Base-by-base conservation (phyloP, 106 monocot species). In the Acorus calamus region DNA sequence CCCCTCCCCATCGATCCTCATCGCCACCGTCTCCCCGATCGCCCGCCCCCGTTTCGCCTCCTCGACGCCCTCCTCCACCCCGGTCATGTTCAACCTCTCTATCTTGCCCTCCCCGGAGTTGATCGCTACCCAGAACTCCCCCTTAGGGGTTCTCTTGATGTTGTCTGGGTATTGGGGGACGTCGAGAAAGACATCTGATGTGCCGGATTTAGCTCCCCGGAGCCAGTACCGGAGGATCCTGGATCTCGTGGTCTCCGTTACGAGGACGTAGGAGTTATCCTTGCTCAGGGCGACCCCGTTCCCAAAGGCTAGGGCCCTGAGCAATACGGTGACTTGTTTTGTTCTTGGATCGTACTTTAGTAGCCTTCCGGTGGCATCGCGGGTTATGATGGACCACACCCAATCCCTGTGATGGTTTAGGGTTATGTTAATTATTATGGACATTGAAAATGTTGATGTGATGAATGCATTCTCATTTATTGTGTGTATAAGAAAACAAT, bases 141-240 rank as follows among this genome's bases (percentile, higher is more conserved):
- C 76, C 3, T 51, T 46, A 2, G 51, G 8, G 12, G 52, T 70
- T 11, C 52, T 57, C 58, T 64, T 70, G 42, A 76, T 65, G 60
- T 76, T 76, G 47, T 76, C 76, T 4, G 76, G 76, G 59, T 76
- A 76, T 0, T 70, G 65, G 5, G 76, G 60, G 3, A 76, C 53
- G 8, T 70, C 48, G 0, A 65, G 70, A 11, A 76, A 76, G 1
- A 64, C 7, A 8, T 76, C 70, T 2, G 47, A 54, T 0, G 14
- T 48, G 4, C 65, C 77, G 7, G 42, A 13, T 45, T 7, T 61
- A 2, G 64, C 64, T 2, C 76, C 76, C 14, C 59, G 70, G 0
- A 76, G 65, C 76, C 76, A 76, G 59, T 76, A 70, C 57, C 52
- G 57, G 2, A 53, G 11, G 8, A 70, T 42, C 8, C 63, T 49